Percentiles rank a stretch among this genome's conserved stretches.
phyloP scores from a whole-genome alignment of 1,284 basidiomycete genomes.

The Caloboletus firmus region DNA sequence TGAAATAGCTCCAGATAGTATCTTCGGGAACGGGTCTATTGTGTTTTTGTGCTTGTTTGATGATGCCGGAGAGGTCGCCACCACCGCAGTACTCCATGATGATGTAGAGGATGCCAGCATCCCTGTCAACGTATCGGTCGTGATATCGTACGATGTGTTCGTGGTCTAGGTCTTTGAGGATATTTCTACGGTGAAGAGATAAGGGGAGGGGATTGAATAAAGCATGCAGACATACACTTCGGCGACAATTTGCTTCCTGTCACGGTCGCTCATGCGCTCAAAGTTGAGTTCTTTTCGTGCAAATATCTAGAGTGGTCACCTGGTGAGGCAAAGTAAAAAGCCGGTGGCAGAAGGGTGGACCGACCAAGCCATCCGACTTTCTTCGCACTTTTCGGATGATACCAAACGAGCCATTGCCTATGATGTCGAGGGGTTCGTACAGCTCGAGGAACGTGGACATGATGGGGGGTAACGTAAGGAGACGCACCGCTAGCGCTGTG shows the following conservation, averaged over 20 bases:
- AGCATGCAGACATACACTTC: conserved; percentile 78
- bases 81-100: conserved; percentile 97
- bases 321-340: conserved; percentile 1
- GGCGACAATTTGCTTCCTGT: conserved; percentile 93
- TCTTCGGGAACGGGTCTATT: conserved; percentile 82
- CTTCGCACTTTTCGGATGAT: conserved; percentile 91
- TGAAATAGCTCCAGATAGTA: conserved; percentile 92
- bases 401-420: conserved; percentile 97
- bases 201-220: background rate
- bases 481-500: background rate
- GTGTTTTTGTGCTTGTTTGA: conserved; percentile 73
- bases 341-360: conserved; percentile 35
- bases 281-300: conserved; percentile 97
- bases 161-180: conserved; percentile 91
- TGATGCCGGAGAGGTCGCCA: conserved; percentile 86
- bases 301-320: conserved; percentile 55
- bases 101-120: conserved; percentile 90
- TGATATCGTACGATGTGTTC: conserved; percentile 95
- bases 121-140: conserved; percentile 87
- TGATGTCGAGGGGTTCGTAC: conserved; percentile 87
- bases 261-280: conserved; percentile 89
- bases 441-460: conserved; percentile 59
- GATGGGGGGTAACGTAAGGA: background rate
- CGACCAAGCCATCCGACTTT: conserved; percentile 80
- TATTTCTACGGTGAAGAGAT: conserved; percentile 64